Evolutionary conservation across 345 rosid species (phyloP).

Genomic region (Citrus sinensis): DVS_A1.0 CM039169.1:21346501-21347000

Average conservation of each 20-base stretch:
- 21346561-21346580: background rate
- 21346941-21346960: background rate
- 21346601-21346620: background rate
- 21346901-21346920: background rate
- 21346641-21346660: slow-evolving; percentile 61
- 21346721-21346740: slow-evolving; percentile 38
- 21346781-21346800: background rate
- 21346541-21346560: background rate
- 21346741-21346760: background rate
- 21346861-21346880: background rate
- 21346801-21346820: background rate
- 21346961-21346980: background rate
- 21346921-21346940: background rate
- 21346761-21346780: background rate
- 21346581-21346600: background rate
- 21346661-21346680: slow-evolving; percentile 65
- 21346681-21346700: slow-evolving; percentile 78
- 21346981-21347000: background rate
- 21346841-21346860: background rate
- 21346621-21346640: background rate
- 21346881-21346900: background rate
- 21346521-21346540: background rate
- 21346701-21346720: slow-evolving; percentile 47
- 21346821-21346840: too few relatives aligned
- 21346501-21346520: background rate